phyloP scores from a whole-genome alignment of 2,329 filamentous ascomycete genomes.

The Samsoniella hepiali region DNA sequence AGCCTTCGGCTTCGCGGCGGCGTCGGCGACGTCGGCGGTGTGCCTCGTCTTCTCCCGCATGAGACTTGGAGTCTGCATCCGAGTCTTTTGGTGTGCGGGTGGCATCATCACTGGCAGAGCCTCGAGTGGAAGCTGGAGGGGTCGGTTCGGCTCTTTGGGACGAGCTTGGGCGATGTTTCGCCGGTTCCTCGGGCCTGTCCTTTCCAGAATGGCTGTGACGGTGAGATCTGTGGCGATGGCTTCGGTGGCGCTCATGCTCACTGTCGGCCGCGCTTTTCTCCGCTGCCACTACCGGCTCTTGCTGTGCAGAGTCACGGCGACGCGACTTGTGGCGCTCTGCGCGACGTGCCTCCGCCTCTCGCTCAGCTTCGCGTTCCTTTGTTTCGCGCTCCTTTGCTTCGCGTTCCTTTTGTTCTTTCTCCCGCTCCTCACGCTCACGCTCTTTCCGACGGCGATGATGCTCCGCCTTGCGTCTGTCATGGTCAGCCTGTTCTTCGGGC shows the following conservation, averaged over 20 bases:
- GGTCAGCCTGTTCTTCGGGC: slow-evolving; percentile 47
- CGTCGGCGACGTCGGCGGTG: slow-evolving; percentile 13
- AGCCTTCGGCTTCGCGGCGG: slow-evolving; percentile 7
- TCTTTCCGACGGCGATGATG: slow-evolving; percentile 25
- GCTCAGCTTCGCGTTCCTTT: slow-evolving; percentile 2
- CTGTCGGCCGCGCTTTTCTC: neutral
- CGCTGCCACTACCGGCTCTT: slow-evolving; percentile 11
- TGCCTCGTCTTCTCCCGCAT: slow-evolving; percentile 11
- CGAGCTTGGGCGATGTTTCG: neutral
- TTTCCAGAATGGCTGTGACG: slow-evolving; percentile 41
- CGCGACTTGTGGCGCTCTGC: slow-evolving; percentile 2
- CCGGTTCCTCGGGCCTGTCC: slow-evolving; percentile 25
- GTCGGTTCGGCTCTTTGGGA: neutral
- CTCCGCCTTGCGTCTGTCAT: slow-evolving; percentile 49
- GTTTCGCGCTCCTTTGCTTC: slow-evolving; percentile 21
- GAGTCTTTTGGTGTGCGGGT: neutral
- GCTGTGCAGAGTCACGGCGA: slow-evolving; percentile 11
- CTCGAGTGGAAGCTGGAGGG: slow-evolving; percentile 1
- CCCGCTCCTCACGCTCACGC: slow-evolving; percentile 19
- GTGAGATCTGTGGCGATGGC: slow-evolving; percentile 38
- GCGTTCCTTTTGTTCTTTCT: slow-evolving; percentile 18
- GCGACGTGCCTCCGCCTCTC: neutral
- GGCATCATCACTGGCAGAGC: slow-evolving; percentile 11
- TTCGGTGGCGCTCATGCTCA: slow-evolving; percentile 13
- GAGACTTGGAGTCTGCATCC: neutral